These are phyloP conservation scores for Scleroderma bovista DNA, from an alignment of 768 basidiomycete genomes.

Conservation along the genomic window DNA sequence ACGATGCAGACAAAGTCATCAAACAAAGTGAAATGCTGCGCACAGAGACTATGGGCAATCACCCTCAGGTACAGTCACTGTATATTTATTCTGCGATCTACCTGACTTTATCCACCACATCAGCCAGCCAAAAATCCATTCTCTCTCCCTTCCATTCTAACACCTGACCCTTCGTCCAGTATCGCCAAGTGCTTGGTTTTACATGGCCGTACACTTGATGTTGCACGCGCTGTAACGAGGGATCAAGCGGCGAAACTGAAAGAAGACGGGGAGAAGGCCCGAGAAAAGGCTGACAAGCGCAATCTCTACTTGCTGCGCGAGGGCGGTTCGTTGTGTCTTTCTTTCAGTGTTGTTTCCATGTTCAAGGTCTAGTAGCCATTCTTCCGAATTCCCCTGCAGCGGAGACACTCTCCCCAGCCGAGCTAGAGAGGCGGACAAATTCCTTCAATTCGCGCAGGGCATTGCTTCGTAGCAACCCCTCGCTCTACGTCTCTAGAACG, in stretches of 20 bases:
- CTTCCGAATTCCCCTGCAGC: slow-evolving; percentile 84
- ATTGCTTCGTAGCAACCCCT: slow-evolving; percentile 86
- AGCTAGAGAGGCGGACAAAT: slow-evolving; percentile 78
- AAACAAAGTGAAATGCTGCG: slow-evolving; percentile 72
- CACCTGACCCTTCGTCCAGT: slow-evolving; percentile 87
- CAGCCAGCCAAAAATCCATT: slow-evolving; percentile 81
- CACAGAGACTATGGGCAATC: slow-evolving; percentile 51
- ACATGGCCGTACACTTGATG: slow-evolving; percentile 90
- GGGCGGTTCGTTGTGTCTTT: slow-evolving; percentile 60
- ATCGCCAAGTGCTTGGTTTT: slow-evolving; percentile 79
- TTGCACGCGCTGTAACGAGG: slow-evolving; percentile 83
- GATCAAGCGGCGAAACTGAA: slow-evolving; percentile 85
- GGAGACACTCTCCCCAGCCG: slow-evolving; percentile 57
- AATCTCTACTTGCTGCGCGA: slow-evolving; percentile 95
- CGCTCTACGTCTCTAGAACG: slow-evolving; percentile 89
- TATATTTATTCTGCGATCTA: neutral
- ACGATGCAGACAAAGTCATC: slow-evolving; percentile 82
- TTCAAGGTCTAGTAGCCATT: slow-evolving; percentile 55
- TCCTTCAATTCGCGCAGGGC: slow-evolving; percentile 83
- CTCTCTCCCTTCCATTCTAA: slow-evolving; percentile 80
- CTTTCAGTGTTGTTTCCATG: neutral
- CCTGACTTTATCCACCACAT: neutral
- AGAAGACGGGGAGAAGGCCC: slow-evolving; percentile 78
- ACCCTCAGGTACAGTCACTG: slow-evolving; percentile 26
- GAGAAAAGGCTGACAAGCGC: slow-evolving; percentile 90